Base-by-base conservation (phyloP, 2,329 filamentous ascomycete species). In the Epichloe aotearoae region DNA sequence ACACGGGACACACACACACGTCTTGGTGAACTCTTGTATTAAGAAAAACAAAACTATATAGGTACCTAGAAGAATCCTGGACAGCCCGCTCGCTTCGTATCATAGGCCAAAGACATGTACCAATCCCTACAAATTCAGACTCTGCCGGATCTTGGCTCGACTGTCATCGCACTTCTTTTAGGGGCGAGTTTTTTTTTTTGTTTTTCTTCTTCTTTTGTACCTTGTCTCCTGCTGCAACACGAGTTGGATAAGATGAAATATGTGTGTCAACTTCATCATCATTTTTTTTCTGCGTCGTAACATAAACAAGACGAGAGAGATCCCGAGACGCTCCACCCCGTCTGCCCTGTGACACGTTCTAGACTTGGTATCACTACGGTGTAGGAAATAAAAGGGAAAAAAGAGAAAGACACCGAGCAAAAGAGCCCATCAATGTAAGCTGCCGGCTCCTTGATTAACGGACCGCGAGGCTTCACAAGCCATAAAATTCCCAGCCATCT, bases 401-500 rank as follows among this genome's bases (percentile, higher is more conserved):
- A 36, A 19, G 12, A 30, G 20, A 14, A 10, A 12, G 34, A 11
- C 20, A 10, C 19, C 20, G 3, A 34, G 15, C 4, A 10, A 37
- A 43, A 8, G 7, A 42, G 7, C 33, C 30, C 20, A 17, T 14
- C 11, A 19, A 23, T 43, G 47, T 40, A 49, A 37, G 34, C 19
- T 36, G 47, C n/a, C 8, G 14, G 17, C 38, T 34, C 46, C 30
- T 41, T 33, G 17, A 19, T 19, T 7, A n/a, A 34, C 23, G 10
- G n/a, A 30, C 20, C 5, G 14, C 1, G 8, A 17, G 15, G 17
- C 5, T 41, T 64, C 56, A 82, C 52, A 84, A 66, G 60, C 77
- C 80, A 61, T 85, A 84, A 60, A 82, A 72, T 58, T 77, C 77
- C 82, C 82, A 85, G 53, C 80, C 80, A 66, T 84, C 80, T 53